Percentiles rank a stretch among this genome's conserved stretches.
Conservation (phyloP, 2,329 filamentous ascomycete genomes). For the Seiridium unicorne region DNA sequence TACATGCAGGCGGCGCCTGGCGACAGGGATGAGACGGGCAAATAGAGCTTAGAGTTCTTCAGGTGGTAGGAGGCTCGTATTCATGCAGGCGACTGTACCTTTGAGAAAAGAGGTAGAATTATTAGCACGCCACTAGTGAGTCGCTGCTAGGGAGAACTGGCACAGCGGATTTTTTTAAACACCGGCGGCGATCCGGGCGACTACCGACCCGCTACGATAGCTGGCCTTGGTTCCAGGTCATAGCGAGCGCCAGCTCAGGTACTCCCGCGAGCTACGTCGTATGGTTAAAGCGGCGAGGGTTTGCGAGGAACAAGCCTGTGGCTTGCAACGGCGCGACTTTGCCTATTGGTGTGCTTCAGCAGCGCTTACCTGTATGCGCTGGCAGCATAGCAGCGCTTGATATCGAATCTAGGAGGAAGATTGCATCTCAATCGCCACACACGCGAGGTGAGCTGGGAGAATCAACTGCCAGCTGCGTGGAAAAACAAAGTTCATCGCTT, state of each 20-base stretch:
- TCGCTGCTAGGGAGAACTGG: background rate
- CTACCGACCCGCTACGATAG: background rate
- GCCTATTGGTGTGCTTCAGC: background rate
- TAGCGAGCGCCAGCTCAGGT: background rate
- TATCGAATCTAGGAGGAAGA: background rate
- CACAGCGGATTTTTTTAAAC: background rate
- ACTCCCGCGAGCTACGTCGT: background rate
- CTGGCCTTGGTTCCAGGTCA: background rate
- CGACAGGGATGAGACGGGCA: background rate
- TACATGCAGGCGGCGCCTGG: background rate
- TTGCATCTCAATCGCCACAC: too few species aligned
- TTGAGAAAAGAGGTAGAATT: background rate
- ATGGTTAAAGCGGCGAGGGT: background rate
- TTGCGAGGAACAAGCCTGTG: background rate
- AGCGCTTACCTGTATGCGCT: background rate
- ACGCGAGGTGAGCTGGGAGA: too few species aligned
- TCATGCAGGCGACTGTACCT: slow-evolving; percentile 1
- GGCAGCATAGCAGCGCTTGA: background rate
- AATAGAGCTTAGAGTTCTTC: background rate
- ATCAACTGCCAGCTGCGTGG: background rate
- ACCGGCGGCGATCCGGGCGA: background rate
- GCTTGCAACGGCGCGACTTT: slow-evolving; percentile 1
- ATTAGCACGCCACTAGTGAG: background rate
- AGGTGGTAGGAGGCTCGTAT: slow-evolving; percentile 2
- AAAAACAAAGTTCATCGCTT: background rate